Conservation (phyloP, 306 rosid species). For the Argentina anserina region DNA sequence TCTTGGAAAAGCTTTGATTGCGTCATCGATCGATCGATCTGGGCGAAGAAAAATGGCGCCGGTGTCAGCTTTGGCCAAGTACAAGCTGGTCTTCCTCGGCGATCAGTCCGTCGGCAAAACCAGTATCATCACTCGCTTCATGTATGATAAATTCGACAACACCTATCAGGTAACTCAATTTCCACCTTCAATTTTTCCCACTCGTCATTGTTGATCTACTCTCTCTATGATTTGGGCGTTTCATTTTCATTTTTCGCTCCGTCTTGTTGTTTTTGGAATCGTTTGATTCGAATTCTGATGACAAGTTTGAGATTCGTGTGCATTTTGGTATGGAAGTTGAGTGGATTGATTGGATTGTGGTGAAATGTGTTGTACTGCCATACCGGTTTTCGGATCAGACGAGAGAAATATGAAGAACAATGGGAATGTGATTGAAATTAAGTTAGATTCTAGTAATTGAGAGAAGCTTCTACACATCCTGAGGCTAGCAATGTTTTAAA, state of each 20-base stretch:
- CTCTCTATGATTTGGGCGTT: not conserved
- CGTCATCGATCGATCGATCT: not conserved
- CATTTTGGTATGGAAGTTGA: not conserved
- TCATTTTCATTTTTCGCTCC: not conserved
- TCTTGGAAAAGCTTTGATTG: not conserved
- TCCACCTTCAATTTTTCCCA: not conserved
- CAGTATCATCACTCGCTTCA: constrained; percentile 61
- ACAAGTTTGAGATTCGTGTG: not conserved
- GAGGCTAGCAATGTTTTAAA: not conserved
- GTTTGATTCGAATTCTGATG: not conserved
- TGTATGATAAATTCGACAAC: constrained; percentile 62
- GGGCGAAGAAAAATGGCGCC: constrained; percentile 37
- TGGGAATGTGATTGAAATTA: too few species aligned
- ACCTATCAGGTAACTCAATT: constrained; percentile 43
- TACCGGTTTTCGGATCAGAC: constrained; percentile 1
- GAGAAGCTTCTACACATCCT: not conserved
- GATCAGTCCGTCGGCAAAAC: constrained; percentile 59
- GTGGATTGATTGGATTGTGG: not conserved
- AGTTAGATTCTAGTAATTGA: not conserved
- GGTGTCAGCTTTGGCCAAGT: constrained; percentile 55
- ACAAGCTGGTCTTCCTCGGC: constrained; percentile 55
- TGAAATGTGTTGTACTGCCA: not conserved
- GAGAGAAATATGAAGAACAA: not conserved
- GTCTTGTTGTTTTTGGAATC: not conserved
- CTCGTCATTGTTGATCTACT: not conserved